Evolutionary conservation across 805 yeast genomes (phyloP).

Genomic region (Kluyveromyces aestuarii): DNA sequence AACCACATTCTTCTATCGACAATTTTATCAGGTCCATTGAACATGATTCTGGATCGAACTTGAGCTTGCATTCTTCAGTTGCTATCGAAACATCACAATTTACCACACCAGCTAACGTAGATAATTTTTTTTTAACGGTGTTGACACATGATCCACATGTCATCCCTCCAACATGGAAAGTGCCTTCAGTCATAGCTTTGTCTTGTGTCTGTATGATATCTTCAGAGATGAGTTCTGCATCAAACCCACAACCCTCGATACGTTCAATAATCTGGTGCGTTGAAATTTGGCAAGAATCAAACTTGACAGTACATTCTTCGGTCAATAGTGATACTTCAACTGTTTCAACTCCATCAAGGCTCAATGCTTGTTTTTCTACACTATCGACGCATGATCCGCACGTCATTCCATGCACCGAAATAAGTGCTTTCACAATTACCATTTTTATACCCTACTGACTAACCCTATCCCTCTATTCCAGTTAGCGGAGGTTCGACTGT

Average conservation of each 20-base stretch:
- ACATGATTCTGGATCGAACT: conserved; percentile 33
- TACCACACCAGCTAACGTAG: conserved; percentile 40
- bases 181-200: conserved; percentile 2
- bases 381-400: conserved; percentile 79
- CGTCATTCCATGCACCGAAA: conserved; percentile 68
- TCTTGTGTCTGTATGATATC: not conserved
- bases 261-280: conserved; percentile 35
- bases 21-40: conserved; percentile 33
- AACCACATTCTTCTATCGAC: conserved; percentile 69
- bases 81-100: conserved; percentile 58
- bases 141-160: conserved; percentile 84
- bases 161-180: conserved; percentile 54
- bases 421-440: conserved; percentile 3
- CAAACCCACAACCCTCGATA: conserved; percentile 73
- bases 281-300: conserved; percentile 28
- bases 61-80: conserved; percentile 62
- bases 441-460: not conserved
- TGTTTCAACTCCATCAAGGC: conserved; percentile 39
- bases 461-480: too few relatives aligned
- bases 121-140: conserved; percentile 50
- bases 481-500: not conserved
- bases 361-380: conserved; percentile 44
- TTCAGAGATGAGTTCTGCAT: conserved; percentile 25
- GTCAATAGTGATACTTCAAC: conserved; percentile 67
- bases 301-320: conserved; percentile 55